Evolutionary conservation across 192 early-diverging fungal genomes (phyloP).

Genomic region (Haplosporangium gracile): DNA sequence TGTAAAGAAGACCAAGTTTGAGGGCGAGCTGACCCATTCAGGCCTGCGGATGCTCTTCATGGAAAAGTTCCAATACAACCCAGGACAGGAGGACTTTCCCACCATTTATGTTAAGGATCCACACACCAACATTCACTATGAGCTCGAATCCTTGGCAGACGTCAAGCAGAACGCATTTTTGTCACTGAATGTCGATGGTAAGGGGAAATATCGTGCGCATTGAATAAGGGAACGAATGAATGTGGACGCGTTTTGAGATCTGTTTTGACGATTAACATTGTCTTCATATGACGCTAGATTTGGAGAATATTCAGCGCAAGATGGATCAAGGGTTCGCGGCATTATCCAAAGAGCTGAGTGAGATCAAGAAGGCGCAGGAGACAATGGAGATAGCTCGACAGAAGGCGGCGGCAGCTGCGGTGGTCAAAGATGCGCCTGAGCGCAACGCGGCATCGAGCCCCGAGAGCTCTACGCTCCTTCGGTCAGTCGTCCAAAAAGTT

Average conservation of each 20-base stretch:
- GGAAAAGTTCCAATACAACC: slow-evolving; percentile 71
- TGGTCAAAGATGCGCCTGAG: not conserved
- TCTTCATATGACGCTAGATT: slow-evolving; percentile 8
- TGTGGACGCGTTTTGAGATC: not conserved
- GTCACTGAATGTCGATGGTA: slow-evolving; percentile 64
- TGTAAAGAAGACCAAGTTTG: slow-evolving; percentile 63
- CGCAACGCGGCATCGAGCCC: slow-evolving; percentile 3
- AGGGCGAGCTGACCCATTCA: slow-evolving; percentile 65
- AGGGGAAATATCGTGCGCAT: not conserved
- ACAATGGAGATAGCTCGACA: slow-evolving; percentile 15
- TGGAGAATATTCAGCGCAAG: slow-evolving; percentile 58
- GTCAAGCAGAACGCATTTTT: slow-evolving; percentile 67
- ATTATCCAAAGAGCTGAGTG: slow-evolving; percentile 41
- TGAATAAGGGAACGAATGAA: not conserved
- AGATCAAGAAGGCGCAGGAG: slow-evolving; percentile 48
- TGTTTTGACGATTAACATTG: too few species aligned
- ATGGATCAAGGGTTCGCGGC: slow-evolving; percentile 42
- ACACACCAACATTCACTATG: slow-evolving; percentile 64
- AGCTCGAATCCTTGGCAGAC: slow-evolving; percentile 71
- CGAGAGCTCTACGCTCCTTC: not conserved
- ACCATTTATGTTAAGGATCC: slow-evolving; percentile 74
- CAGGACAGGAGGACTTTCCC: slow-evolving; percentile 72
- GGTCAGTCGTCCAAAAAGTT: slow-evolving; percentile 24
- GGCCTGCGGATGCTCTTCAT: slow-evolving; percentile 75
- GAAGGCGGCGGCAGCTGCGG: not conserved